Evolutionary conservation across 2,329 filamentous ascomycete species (phyloP), one percentile per base, ranked within the genome.

Genomic region (Verruconis gallopava): DNA sequence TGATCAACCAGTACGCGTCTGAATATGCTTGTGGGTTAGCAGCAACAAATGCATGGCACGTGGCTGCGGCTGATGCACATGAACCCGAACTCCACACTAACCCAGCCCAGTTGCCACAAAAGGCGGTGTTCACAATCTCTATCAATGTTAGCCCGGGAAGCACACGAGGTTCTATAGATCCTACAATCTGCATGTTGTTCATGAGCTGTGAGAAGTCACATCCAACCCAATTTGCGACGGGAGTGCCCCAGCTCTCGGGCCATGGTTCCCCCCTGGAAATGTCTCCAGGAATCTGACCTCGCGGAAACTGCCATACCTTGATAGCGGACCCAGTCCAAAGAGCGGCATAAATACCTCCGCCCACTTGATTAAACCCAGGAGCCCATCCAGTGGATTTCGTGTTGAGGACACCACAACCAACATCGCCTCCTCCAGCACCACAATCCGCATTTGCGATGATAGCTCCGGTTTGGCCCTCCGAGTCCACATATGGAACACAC

Each of bases 1-100:
- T 62, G 60, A 93, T 72, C 46, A 74, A 62, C 82, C 85, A 93
- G 64, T 81, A 93, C 1, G 81, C 73, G 19, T 88, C 71, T 15
- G 61, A 55, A 57, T 91, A 93, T 6, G 70, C 81, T 5, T 60
- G 53, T 0, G 85, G 81, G 58, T 88, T 82, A 50, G 71, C 65
- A 42, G 68, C 67, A 17, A 93, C 86, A 56, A 75, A 93, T 17
- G 75, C 73, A 20, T 77, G 56, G 65, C 86, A 94, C 1, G 76
- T 78, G 28, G 61, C 46, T 0, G 75, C 81, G 49, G 74, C 66
- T 25, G 69, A 62, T 1, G 68, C 62, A 58, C 82, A 88, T 12
- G 49, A 45, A 5, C 49, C 52, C 3, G 50, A 51, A 6, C 52
- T 50, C 58, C 59, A 72, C 2, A 66, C 62, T 13, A 53, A 50